A percentile compares a stretch with the other conserved stretches of the same genome.
Conservation (phyloP, 1,284 basidiomycete species). For the Quambalaria eucalypti region DNA sequence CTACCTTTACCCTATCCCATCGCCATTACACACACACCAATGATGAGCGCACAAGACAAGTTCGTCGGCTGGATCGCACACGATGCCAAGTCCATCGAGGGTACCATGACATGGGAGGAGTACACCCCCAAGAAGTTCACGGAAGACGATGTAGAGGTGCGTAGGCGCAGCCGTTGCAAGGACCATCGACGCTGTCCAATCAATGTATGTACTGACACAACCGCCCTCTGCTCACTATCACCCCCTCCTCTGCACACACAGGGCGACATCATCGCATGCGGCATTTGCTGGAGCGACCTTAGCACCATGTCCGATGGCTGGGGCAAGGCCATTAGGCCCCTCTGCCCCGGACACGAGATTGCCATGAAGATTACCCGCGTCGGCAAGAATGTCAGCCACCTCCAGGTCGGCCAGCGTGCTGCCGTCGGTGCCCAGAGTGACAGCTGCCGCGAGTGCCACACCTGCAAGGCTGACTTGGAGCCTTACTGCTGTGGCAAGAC, state of each 20-base stretch:
- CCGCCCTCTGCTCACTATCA: too few relatives aligned
- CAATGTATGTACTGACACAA: too few relatives aligned
- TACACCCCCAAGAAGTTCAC: constrained; percentile 23
- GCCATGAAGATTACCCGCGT: constrained; percentile 52
- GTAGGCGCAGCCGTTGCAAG: constrained; percentile 23
- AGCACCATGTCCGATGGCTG: constrained; percentile 33
- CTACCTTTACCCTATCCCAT: too few relatives aligned
- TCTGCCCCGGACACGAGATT: constrained; percentile 55
- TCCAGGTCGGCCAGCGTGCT: constrained; percentile 58
- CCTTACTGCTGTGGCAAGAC: constrained; percentile 23
- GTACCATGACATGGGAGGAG: constrained; percentile 29
- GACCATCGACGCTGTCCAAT: too few relatives aligned
- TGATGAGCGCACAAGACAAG: neutral
- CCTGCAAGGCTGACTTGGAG: constrained; percentile 50
- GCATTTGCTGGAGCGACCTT: constrained; percentile 25
- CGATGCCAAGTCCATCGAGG: constrained; percentile 23
- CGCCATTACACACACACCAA: too few relatives aligned
- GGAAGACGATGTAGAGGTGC: constrained; percentile 30
- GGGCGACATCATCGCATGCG: constrained; percentile 26
- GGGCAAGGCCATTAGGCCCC: constrained; percentile 28
- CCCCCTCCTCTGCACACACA: neutral
- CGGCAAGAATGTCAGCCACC: constrained; percentile 51
- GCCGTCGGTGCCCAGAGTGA: constrained; percentile 59
- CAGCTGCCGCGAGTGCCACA: constrained; percentile 54
- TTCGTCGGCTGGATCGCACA: constrained; percentile 35